A percentile compares a stretch with the other conserved stretches of the same genome.
Evolutionary conservation across 2,329 filamentous ascomycete genomes (phyloP).

Genomic region (Botrytis fabae): DNA sequence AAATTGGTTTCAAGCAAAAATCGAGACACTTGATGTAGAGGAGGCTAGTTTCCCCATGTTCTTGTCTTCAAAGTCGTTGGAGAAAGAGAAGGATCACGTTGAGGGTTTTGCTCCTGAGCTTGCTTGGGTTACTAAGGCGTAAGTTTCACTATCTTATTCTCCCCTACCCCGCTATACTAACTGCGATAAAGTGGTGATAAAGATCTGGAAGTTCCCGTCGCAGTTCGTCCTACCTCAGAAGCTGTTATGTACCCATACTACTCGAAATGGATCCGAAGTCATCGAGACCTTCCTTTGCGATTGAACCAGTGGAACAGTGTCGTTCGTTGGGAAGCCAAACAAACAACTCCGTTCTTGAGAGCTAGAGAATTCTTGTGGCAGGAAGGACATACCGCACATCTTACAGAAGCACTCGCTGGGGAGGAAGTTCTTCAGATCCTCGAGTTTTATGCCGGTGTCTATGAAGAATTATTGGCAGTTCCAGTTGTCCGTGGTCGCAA

Average conservation of each 20-base stretch:
- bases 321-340: constrained; percentile 96
- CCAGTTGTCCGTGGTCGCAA: constrained; percentile 91
- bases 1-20: constrained; percentile 69
- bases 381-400: constrained; percentile 78
- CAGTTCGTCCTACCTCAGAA: constrained; percentile 68
- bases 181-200: constrained; percentile 70
- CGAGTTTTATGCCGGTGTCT: constrained; percentile 87
- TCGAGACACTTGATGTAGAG: constrained; percentile 88
- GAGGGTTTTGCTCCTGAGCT: constrained; percentile 97
- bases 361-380: constrained; percentile 98
- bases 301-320: constrained; percentile 98
- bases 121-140: constrained; percentile 85
- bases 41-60: constrained; percentile 98
- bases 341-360: constrained; percentile 81
- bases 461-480: constrained; percentile 90
- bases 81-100: constrained; percentile 84
- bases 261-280: constrained; percentile 93
- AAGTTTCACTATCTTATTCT: constrained; percentile 42
- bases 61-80: constrained; percentile 83
- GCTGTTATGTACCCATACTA: constrained; percentile 96
- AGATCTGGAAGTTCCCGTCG: constrained; percentile 79
- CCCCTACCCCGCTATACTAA: constrained; percentile 33
- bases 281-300: constrained; percentile 89
- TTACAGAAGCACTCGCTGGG: constrained; percentile 78
- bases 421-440: constrained; percentile 91